Conservation (phyloP, 164 flowering plant species). For the Vitis riparia region DNA sequence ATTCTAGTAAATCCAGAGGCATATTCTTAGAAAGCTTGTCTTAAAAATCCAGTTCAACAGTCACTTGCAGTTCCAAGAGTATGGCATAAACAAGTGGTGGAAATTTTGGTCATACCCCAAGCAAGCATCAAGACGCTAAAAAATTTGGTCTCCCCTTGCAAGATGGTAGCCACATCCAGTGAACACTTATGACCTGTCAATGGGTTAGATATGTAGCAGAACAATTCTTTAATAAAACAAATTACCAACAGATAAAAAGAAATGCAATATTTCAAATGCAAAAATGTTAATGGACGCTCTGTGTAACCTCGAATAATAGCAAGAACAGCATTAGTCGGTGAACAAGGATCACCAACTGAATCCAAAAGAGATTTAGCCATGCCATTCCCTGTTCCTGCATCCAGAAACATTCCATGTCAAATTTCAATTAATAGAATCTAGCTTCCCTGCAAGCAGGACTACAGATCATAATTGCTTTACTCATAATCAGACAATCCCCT, state of each 20-base stretch:
- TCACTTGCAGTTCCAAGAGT: no score
- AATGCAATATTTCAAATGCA: not conserved
- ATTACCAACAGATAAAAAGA: not conserved
- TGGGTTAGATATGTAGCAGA: conserved; percentile 10
- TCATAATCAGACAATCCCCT: no score
- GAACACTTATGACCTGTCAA: conserved; percentile 69
- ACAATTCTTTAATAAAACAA: not conserved
- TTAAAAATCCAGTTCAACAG: no score
- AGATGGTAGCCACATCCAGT: conserved; percentile 85
- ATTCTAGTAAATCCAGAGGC: no score
- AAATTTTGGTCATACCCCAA: conserved; percentile 69
- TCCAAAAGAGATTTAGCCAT: conserved; percentile 91
- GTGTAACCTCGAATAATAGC: conserved; percentile 77
- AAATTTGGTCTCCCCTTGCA: conserved; percentile 69
- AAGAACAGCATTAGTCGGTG: conserved; percentile 60
- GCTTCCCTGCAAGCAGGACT: no score
- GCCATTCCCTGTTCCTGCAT: conserved; percentile 94
- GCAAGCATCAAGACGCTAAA: conserved; percentile 96
- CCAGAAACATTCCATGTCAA: not conserved
- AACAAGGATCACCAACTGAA: conserved; percentile 69
- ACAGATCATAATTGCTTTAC: no score
- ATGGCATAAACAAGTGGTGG: not conserved
- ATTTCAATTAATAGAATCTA: not conserved
- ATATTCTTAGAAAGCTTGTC: no score
- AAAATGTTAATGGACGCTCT: not conserved